phyloP scores from a whole-genome alignment of 2,329 filamentous ascomycete species.

The Macrophomina tecta region DNA sequence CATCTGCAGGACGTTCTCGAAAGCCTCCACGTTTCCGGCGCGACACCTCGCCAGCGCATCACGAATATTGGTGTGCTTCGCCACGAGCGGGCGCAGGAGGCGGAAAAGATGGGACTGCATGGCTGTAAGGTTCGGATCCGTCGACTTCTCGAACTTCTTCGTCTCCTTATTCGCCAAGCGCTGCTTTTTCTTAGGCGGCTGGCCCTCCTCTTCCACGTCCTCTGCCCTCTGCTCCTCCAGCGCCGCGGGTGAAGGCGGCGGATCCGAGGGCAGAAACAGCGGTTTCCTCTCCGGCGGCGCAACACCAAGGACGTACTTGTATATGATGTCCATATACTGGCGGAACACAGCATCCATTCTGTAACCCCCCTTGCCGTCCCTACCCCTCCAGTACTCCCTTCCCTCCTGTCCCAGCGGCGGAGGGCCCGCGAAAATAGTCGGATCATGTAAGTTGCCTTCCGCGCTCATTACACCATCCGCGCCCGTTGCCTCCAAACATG shows the following conservation, averaged over 20 bases:
- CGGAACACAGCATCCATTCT: conserved; percentile 86
- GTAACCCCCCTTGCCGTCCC: conserved; percentile 80
- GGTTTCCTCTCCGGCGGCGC: conserved; percentile 71
- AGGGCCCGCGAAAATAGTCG: conserved; percentile 77
- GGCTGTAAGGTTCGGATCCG: conserved; percentile 71
- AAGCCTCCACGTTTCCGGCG: conserved; percentile 74
- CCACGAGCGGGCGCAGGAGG: conserved; percentile 81
- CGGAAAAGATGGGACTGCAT: conserved; percentile 96
- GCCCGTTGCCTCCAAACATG: conserved; percentile 81
- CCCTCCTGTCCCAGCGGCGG: conserved; percentile 70
- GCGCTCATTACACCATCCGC: conserved; percentile 95
- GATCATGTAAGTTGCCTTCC: conserved; percentile 92
- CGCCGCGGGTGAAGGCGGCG: conserved; percentile 36
- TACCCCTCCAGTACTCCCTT: conserved; percentile 83
- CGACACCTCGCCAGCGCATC: conserved; percentile 77
- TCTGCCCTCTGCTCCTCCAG: conserved; percentile 25
- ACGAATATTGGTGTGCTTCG: conserved; percentile 79
- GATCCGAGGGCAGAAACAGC: conserved; percentile 71
- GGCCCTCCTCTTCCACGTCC: conserved; percentile 33
- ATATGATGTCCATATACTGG: conserved; percentile 88
- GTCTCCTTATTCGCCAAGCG: conserved; percentile 31
- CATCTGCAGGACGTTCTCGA: conserved; percentile 76
- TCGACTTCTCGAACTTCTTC: conserved; percentile 54
- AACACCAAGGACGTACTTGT: conserved; percentile 73
- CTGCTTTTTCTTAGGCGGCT: conserved; percentile 44